Evolutionary conservation across 768 basidiomycete species (phyloP), one percentile per base, ranked within the genome.

Genomic region (Leccinum subtestaceum): DNA sequence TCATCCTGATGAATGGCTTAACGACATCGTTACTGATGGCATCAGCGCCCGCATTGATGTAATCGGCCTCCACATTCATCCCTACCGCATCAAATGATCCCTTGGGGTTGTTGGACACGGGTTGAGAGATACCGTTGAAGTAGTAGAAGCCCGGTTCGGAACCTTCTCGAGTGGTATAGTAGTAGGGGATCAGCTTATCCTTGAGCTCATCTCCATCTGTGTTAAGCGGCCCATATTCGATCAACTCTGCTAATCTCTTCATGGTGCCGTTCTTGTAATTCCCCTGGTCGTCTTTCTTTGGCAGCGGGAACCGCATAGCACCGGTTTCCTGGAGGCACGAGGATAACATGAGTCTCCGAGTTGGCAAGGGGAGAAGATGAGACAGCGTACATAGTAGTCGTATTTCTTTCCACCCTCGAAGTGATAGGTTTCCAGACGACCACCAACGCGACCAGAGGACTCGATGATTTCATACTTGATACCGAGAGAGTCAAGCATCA

Each of bases 401-500:
- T 76, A 73, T 21, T 62, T 49, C 4, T 59, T 65, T 17, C 58
- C 67, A 34, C 65, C 53, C 2, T 59, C 53, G 62, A 83, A 82
- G 8, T 67, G 68, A 58, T 81, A 67, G 1, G 81, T 83, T 59
- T 64, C 76, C 43, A 80, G 67, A 17, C 80, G 75, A 29, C 82
- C 82, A 2, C 81, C 81, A 29, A 66, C 55, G 13, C 76, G 76
- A 23, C 67, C 63, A 1, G 69, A 66, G 2, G 75, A 77, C 64
- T 82, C 81, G n/a, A 82, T 58, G 45, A 82, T 78, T 25, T 79
- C 74, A 65, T 78, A 82, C 7, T 67, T 57, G 62, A 81, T 76
- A 2, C 65, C 73, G 7, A 80, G 71, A 7, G 65, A 67, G 32
- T 81, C 73, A 15, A 83, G 72, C 0, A 82, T 78, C 68, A 82